These are phyloP conservation scores for Xylariaceae sp. DNA, from an alignment of 2,329 filamentous ascomycete species.

Conservation along the genomic window DNA sequence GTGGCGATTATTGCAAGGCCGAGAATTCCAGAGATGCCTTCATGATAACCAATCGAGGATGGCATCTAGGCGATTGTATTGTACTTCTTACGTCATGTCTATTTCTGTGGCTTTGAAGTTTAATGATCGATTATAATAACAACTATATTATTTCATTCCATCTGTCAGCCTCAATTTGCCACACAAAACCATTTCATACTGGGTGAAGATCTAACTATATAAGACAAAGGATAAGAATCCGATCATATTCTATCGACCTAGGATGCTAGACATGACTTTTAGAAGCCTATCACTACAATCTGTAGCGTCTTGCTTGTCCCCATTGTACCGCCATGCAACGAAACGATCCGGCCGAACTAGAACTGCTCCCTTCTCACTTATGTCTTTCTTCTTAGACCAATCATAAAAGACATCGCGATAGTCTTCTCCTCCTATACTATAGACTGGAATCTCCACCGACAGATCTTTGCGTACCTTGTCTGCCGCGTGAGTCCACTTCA, in stretches of 20 bases:
- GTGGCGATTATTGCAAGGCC: too few species aligned
- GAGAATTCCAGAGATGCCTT: too few species aligned
- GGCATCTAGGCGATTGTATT: too few species aligned
- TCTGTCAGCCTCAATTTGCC: too few species aligned
- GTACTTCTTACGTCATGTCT: too few species aligned
- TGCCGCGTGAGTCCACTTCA: conserved; percentile 11
- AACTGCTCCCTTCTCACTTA: conserved; percentile 16
- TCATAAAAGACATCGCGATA: conserved; percentile 26
- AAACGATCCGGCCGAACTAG: conserved; percentile 25
- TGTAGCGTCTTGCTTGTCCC: background rate
- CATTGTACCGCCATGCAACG: conserved; percentile 19
- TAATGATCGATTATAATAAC: too few species aligned
- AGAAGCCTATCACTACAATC: conserved; percentile 1
- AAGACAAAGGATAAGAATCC: too few species aligned
- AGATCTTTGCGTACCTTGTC: conserved; percentile 6
- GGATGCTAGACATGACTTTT: conserved; percentile 8
- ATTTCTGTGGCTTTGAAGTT: too few species aligned
- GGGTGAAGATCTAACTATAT: too few species aligned
- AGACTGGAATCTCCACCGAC: conserved; percentile 19
- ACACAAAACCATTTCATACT: too few species aligned
- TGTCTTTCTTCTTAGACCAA: conserved; percentile 16
- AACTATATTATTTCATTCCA: too few species aligned
- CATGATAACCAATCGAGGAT: too few species aligned
- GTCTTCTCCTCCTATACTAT: conserved; percentile 25
- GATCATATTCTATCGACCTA: conserved; percentile 17